phyloP scores from a whole-genome alignment of 179 eudicot species.

The Amaranthus tricolor region DNA sequence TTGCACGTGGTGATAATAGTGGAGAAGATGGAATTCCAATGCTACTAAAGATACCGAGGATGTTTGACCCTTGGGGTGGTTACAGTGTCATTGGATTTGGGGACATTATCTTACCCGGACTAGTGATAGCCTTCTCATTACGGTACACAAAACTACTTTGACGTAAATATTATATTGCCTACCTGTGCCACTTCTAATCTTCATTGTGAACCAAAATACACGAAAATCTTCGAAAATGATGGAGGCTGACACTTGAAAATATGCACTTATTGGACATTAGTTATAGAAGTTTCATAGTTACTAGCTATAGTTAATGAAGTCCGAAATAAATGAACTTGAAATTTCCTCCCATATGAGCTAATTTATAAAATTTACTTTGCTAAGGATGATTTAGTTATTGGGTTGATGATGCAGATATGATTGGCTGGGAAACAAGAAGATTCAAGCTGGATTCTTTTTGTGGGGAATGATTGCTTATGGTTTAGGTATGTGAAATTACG shows the following conservation, averaged over 20 bases:
- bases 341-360: neutral
- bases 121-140: slow-evolving; percentile 76
- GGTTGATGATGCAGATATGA: slow-evolving; percentile 66
- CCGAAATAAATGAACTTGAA: neutral
- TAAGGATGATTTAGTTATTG: neutral
- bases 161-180: neutral
- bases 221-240: neutral
- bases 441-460: slow-evolving; percentile 76
- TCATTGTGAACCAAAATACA: no score
- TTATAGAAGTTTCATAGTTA: neutral
- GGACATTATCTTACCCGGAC: slow-evolving; percentile 90
- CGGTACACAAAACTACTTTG: slow-evolving; percentile 44
- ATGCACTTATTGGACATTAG: neutral
- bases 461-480: slow-evolving; percentile 97
- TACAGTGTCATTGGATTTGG: slow-evolving; percentile 98
- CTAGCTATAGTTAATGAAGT: neutral
- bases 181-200: neutral
- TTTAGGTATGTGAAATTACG: slow-evolving; percentile 46
- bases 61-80: slow-evolving; percentile 99
- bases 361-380: neutral
- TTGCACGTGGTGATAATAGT: slow-evolving; percentile 93
- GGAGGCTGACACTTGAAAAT: neutral
- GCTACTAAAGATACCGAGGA: slow-evolving; percentile 90
- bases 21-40: slow-evolving; percentile 99
- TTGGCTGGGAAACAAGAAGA: slow-evolving; percentile 80